Percentiles rank a stretch among this genome's conserved stretches.
These are phyloP conservation scores for Hypericum perforatum DNA, from an alignment of 345 rosid species.

Conservation along the genomic window DNA sequence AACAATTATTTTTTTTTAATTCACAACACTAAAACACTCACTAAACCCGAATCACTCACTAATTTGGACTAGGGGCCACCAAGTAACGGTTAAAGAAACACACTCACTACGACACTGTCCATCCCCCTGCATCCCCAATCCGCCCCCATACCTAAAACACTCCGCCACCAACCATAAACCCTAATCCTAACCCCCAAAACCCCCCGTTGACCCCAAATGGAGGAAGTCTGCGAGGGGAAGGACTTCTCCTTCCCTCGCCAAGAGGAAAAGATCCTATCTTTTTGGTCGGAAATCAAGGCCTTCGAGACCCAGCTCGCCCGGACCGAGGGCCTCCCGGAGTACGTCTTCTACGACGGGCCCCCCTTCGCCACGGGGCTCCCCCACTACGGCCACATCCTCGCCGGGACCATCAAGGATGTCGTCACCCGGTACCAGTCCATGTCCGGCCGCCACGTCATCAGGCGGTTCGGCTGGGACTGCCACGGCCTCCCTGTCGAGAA, in stretches of 20 bases:
- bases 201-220: conserved; percentile 32
- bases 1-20: no score
- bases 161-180: no score
- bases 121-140: no score
- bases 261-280: conserved; percentile 51
- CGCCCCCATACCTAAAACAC: no score
- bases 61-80: no score
- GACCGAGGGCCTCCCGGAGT: conserved; percentile 55
- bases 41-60: no score
- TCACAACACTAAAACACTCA: no score
- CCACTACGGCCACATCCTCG: conserved; percentile 94
- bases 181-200: no score
- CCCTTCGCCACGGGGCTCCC: conserved; percentile 98
- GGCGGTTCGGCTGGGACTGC: conserved; percentile 98
- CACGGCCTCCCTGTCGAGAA: conserved; percentile 93
- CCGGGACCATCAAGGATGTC: conserved; percentile 92
- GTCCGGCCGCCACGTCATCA: conserved; percentile 85
- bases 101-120: no score
- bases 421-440: conserved; percentile 88
- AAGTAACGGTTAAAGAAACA: no score
- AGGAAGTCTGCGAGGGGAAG: conserved; percentile 87
- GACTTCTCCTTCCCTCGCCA: conserved; percentile 70
- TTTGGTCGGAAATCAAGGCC: conserved; percentile 67
- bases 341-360: conserved; percentile 91
- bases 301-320: conserved; percentile 67